These are phyloP conservation scores for Cystobasidium sp. DNA, from an alignment of 1,284 basidiomycete species.

Conservation along the genomic window DNA sequence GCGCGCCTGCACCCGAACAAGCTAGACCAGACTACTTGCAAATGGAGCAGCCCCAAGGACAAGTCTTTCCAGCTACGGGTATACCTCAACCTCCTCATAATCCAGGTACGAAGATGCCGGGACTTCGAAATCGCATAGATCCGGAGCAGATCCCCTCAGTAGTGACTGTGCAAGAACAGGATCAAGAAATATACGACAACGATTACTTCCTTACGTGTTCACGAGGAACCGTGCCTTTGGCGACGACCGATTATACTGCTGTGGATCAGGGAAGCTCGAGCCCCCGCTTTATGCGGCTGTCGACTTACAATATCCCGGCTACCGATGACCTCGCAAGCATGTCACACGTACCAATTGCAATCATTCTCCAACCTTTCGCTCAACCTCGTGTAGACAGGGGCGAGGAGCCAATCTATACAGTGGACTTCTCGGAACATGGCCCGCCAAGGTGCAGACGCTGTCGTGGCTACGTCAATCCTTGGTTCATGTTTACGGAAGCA, in stretches of 20 bases:
- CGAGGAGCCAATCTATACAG: conserved; percentile 79
- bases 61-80: conserved; percentile 40
- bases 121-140: conserved; percentile 82
- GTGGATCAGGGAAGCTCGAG: conserved; percentile 92
- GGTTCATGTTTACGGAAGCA: conserved; percentile 84
- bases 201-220: conserved; percentile 70
- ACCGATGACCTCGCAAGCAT: conserved; percentile 79
- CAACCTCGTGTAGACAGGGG: conserved; percentile 69
- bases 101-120: conserved; percentile 59
- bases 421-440: conserved; percentile 64
- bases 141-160: conserved; percentile 90
- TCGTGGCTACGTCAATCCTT: conserved; percentile 91
- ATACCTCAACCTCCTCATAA: conserved; percentile 59
- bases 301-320: conserved; percentile 75
- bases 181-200: conserved; percentile 78
- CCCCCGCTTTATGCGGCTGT: conserved; percentile 69
- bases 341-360: conserved; percentile 81
- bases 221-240: conserved; percentile 76
- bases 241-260: conserved; percentile 83
- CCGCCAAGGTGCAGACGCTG: conserved; percentile 86
- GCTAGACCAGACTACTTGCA: conserved; percentile 41
- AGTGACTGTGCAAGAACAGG: conserved; percentile 78
- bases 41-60: conserved; percentile 39
- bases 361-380: conserved; percentile 89
- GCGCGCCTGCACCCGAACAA: conserved; percentile 46